Percentiles rank a stretch among this genome's conserved stretches.
Conservation (phyloP, 352 stramenopile genomes). For the Blastocystis sp. region DNA sequence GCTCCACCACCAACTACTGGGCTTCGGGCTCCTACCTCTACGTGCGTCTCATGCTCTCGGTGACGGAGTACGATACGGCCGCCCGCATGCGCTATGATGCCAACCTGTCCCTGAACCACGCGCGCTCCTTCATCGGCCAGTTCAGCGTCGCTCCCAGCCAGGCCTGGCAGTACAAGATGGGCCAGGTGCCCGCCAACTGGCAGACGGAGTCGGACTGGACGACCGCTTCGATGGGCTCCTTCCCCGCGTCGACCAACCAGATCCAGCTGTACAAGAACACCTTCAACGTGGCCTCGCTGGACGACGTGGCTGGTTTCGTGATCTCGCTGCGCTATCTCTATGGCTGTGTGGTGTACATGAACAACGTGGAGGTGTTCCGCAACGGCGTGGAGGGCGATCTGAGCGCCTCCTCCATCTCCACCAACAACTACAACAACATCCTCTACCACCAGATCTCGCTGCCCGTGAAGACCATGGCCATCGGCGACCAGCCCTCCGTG, state of each 20-base stretch:
- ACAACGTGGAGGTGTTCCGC: conserved; percentile 49
- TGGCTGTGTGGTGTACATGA: conserved; percentile 46
- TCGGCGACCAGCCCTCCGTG: background rate
- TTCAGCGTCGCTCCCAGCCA: background rate
- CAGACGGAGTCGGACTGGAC: background rate
- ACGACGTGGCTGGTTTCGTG: background rate
- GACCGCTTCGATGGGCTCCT: background rate
- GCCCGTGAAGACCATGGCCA: background rate
- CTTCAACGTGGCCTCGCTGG: conserved; percentile 11
- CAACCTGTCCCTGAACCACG: background rate
- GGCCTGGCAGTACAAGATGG: conserved; percentile 29
- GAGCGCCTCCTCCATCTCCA: background rate
- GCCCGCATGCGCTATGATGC: background rate
- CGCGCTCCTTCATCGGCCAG: background rate
- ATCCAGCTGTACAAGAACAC: conserved; percentile 60
- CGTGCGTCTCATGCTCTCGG: conserved; percentile 13
- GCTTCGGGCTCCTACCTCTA: conserved; percentile 28
- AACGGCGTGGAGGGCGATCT: background rate
- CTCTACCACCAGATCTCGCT: conserved; percentile 23
- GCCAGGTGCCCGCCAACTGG: conserved; percentile 28
- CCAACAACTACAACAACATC: background rate
- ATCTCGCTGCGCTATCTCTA: conserved; percentile 27
- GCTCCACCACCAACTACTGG: conserved; percentile 8
- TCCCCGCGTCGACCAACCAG: conserved; percentile 33
- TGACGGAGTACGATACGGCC: conserved; percentile 19